phyloP scores from a whole-genome alignment of 2,329 filamentous ascomycete species.

The Plectosphaerella sp. region DNA sequence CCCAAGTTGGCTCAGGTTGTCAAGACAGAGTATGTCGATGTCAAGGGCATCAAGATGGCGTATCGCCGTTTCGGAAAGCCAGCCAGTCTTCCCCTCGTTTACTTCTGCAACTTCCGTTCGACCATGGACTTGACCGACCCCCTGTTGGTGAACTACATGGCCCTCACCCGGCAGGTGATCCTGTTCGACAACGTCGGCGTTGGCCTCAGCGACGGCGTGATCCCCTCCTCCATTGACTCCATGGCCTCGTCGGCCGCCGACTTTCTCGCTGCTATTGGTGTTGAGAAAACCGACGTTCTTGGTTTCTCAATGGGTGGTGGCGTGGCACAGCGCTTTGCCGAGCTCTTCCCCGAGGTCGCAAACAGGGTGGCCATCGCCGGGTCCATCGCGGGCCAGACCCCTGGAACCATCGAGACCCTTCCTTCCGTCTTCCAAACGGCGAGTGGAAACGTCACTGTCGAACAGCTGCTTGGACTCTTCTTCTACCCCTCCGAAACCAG shows the following conservation, averaged over 20 bases:
- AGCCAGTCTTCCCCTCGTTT: background rate
- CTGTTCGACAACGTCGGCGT: background rate
- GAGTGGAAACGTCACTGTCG: conserved; percentile 2
- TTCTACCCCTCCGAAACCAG: background rate
- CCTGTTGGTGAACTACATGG: conserved; percentile 37
- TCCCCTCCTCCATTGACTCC: conserved; percentile 26
- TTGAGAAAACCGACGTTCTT: conserved; percentile 17
- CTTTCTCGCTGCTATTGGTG: conserved; percentile 17
- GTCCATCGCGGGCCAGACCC: background rate
- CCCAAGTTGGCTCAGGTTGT: too few relatives aligned
- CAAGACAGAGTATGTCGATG: background rate
- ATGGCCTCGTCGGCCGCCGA: conserved; percentile 21
- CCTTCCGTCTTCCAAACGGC: background rate
- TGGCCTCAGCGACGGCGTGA: background rate
- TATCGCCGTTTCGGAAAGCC: background rate
- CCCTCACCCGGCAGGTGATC: conserved; percentile 13
- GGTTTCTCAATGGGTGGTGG: conserved; percentile 7
- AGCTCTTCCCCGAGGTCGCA: too few relatives aligned
- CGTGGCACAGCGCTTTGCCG: conserved; percentile 4
- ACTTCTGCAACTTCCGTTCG: conserved; percentile 8
- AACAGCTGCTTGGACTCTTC: too few relatives aligned
- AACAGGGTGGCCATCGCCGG: too few relatives aligned
- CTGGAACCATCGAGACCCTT: background rate
- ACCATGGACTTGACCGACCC: conserved; percentile 38
- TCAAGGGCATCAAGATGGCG: background rate